Evolutionary conservation across 768 basidiomycete species (phyloP).

Genomic region (Phanerochaete sordida): DNA sequence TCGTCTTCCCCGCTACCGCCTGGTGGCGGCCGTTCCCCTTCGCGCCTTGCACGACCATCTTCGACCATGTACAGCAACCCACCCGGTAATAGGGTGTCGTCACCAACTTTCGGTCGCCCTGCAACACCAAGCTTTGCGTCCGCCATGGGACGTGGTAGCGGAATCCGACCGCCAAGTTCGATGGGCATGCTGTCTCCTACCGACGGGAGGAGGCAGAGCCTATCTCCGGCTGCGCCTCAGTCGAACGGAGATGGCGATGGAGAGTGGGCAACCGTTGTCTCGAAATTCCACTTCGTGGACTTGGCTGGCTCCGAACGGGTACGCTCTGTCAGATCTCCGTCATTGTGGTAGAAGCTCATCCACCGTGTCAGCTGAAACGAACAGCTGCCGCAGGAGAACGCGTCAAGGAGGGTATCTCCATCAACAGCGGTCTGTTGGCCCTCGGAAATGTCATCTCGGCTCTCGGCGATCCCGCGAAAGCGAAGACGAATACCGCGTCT

Average conservation of each 20-base stretch:
- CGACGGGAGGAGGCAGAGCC: conserved; percentile 34
- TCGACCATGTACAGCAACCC: conserved; percentile 55
- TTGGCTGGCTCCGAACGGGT: conserved; percentile 95
- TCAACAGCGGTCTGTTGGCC: conserved; percentile 94
- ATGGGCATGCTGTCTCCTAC: conserved; percentile 59
- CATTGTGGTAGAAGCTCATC: conserved; percentile 15
- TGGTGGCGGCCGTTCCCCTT: conserved; percentile 55
- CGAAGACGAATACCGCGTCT: conserved; percentile 77
- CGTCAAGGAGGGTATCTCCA: conserved; percentile 98
- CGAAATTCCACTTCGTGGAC: conserved; percentile 99
- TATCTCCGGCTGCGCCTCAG: conserved; percentile 12
- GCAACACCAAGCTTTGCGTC: conserved; percentile 74
- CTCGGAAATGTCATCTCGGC: conserved; percentile 99
- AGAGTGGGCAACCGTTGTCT: conserved; percentile 87
- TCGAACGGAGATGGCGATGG: conserved; percentile 51
- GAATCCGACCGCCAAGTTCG: conserved; percentile 69
- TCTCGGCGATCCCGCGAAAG: conserved; percentile 87
- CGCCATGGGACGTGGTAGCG: conserved; percentile 57
- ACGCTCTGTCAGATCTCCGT: conserved; percentile 27
- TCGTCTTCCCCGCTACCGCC: conserved; percentile 77
- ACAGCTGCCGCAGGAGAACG: conserved; percentile 95
- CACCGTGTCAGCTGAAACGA: conserved; percentile 70
- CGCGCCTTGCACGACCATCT: conserved; percentile 79
- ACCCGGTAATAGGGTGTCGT: conserved; percentile 53
- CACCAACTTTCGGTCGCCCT: conserved; percentile 76